Base-by-base conservation (phyloP, 179 eudicot species). In the Silene noctiflora region DNA sequence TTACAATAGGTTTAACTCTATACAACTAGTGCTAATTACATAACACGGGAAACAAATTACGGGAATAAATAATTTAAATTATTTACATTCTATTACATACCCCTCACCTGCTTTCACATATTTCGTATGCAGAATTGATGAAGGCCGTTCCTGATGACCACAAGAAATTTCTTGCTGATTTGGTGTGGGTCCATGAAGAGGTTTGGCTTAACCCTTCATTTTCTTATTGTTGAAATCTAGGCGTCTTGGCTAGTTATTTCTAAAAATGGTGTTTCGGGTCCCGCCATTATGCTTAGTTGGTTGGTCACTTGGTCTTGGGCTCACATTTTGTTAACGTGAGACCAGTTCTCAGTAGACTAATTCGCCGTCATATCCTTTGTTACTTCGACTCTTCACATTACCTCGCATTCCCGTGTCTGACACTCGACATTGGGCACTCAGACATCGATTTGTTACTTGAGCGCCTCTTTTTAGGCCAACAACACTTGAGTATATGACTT, bases 121-220 rank as follows among this genome's bases (percentile, higher is more conserved):
- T 65, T 81, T 46, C 53, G 16, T 12, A 46, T 16, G 53, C 85
- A 91, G 98, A 88, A 77, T 80, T 94, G 85, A 83, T 80, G 72
- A 90, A 73, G 82, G 96, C 89, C 64, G 91, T 94, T 70, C 96
- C 97, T 66, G 91, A 87, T 72, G 94, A 89, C 55, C 97, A 94
- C 87, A 94, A 90, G 85, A 88, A 83, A 82, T 94, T 94, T 84
- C 94, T 94, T 76, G 89, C 94, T 58, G 87, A 88, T 77, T 75
- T 92, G 81, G 94, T 87, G 76, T 94, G 98, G 98, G 88, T 94
- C 67, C 96, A 94, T 78, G 97, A 94, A 85, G 94, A 92, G 96
- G 98, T 93, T 27, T 68, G 79, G 33, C 80, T 76, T 13, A 51
- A 60, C 31, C 44, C 44, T 27, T 12, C 19, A 13, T 65, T 55